These are phyloP conservation scores for Podaxis carcinomalis DNA, from an alignment of 768 basidiomycete genomes.

Conservation along the genomic window DNA sequence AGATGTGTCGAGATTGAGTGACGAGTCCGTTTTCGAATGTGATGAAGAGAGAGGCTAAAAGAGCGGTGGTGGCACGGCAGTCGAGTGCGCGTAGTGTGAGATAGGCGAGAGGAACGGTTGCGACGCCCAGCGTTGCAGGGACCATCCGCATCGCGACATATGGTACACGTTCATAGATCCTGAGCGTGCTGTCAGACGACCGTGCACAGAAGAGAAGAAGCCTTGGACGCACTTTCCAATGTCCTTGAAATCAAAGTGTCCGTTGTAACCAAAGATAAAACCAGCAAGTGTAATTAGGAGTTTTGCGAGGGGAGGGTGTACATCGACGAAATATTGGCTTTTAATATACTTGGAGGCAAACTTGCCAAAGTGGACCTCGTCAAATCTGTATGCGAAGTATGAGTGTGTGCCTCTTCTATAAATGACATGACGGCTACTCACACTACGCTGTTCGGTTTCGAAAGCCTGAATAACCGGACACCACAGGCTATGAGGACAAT, in stretches of 20 bases:
- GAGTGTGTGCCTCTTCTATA: conserved; percentile 1
- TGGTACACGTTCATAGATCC: conserved; percentile 82
- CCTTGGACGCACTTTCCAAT: conserved; percentile 74
- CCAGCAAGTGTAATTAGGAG: conserved; percentile 90
- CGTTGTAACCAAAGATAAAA: conserved; percentile 84
- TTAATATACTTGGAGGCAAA: conserved; percentile 94
- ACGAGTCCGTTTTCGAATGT: conserved; percentile 96
- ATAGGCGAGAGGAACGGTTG: conserved; percentile 87
- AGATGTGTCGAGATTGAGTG: conserved; percentile 94
- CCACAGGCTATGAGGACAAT: conserved; percentile 65
- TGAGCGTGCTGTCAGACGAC: conserved; percentile 24
- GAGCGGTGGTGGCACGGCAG: conserved; percentile 86
- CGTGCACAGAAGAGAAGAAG: background rate
- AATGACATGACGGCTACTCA: conserved; percentile 38
- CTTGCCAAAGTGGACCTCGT: conserved; percentile 98
- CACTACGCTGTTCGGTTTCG: conserved; percentile 90
- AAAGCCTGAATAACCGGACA: conserved; percentile 86
- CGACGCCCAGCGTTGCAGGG: conserved; percentile 86
- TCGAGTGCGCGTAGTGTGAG: conserved; percentile 92
- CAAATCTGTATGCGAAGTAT: conserved; percentile 57
- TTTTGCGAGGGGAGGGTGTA: conserved; percentile 96
- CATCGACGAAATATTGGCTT: conserved; percentile 88
- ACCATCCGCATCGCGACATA: conserved; percentile 97
- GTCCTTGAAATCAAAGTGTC: conserved; percentile 95
- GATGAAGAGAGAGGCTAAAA: conserved; percentile 86